Conservation (phyloP, 1,139 yeast genomes). For the Yamadazyma friedrichii region DNA sequence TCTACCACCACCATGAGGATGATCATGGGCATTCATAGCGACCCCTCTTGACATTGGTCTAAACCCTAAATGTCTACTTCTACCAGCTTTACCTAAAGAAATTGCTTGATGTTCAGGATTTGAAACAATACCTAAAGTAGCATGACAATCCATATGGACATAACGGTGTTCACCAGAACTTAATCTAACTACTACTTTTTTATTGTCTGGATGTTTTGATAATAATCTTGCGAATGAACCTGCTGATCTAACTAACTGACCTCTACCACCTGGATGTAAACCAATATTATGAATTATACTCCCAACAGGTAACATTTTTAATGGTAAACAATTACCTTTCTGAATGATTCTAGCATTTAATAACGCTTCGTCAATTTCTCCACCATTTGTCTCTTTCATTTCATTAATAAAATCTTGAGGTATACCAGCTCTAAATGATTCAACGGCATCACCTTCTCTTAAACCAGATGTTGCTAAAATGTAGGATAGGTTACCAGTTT, state of each 20-base stretch:
- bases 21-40: conserved; percentile 97
- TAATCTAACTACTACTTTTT: conserved; percentile 74
- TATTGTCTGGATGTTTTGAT: conserved; percentile 70
- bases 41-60: conserved; percentile 98
- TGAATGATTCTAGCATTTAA: conserved; percentile 84
- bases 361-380: conserved; percentile 88
- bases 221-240: conserved; percentile 92
- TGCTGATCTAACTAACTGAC: conserved; percentile 88
- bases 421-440: conserved; percentile 83
- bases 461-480: conserved; percentile 91
- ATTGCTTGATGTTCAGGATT: conserved; percentile 90
- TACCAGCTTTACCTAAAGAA: conserved; percentile 96
- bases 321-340: conserved; percentile 93
- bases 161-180: conserved; percentile 94
- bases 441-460: conserved; percentile 88
- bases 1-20: conserved; percentile 99
- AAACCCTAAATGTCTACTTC: conserved; percentile 87
- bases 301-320: conserved; percentile 90
- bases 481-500: conserved; percentile 66
- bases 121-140: conserved; percentile 93
- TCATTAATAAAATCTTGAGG: conserved; percentile 74
- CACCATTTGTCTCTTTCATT: conserved; percentile 62
- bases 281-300: conserved; percentile 88
- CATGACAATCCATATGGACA: conserved; percentile 82
- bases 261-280: conserved; percentile 74